Percentiles rank a stretch among this genome's conserved stretches.
Evolutionary conservation across 2,329 filamentous ascomycete species (phyloP).

Genomic region (Ascocoryne sarcoides): DNA sequence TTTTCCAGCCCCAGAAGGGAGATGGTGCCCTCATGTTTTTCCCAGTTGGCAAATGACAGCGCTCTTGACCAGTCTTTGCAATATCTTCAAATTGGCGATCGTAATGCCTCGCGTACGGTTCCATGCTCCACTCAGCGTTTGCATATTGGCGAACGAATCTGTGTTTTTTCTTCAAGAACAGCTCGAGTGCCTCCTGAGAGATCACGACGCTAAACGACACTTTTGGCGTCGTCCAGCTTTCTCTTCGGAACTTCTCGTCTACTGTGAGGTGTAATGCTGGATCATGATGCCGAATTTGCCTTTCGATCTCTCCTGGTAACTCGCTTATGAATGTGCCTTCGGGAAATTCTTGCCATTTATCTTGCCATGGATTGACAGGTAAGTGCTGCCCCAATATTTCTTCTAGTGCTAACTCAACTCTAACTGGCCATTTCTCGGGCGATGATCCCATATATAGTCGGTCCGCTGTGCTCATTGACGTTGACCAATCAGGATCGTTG

Average conservation of each 20-base stretch:
- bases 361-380: too few species aligned
- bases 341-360: too few species aligned
- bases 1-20: too few species aligned
- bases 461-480: too few species aligned
- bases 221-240: background rate
- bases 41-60: background rate
- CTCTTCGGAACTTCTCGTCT: background rate
- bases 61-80: background rate
- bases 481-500: too few species aligned
- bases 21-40: background rate
- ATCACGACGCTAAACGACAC: background rate
- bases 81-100: background rate
- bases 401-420: too few species aligned
- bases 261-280: background rate
- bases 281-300: too few species aligned
- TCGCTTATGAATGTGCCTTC: too few species aligned
- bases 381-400: too few species aligned
- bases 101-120: background rate
- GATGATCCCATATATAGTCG: too few species aligned
- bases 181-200: background rate
- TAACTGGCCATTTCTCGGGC: too few species aligned
- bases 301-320: too few species aligned
- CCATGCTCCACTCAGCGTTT: background rate
- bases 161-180: background rate
- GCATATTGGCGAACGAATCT: background rate